phyloP scores from a whole-genome alignment of 2,329 filamentous ascomycete genomes.

The Pestalotiopsis sp. region DNA sequence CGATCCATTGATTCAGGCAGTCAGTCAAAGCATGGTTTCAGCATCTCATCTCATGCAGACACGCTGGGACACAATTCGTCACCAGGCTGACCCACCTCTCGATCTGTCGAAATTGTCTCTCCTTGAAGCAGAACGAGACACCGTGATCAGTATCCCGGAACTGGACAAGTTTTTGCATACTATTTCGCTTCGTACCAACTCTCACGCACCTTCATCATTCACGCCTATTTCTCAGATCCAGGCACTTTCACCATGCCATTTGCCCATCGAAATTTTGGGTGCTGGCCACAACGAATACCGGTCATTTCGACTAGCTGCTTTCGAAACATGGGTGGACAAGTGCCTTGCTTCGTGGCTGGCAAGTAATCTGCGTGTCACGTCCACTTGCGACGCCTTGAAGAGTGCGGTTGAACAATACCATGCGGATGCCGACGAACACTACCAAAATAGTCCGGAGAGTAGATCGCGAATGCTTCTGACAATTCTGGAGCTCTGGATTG shows the following conservation, averaged over 20 bases:
- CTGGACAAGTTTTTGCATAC: background rate
- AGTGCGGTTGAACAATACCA: background rate
- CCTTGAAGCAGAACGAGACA: background rate
- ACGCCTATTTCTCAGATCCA: background rate
- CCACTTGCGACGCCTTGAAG: background rate
- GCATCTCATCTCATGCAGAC: background rate
- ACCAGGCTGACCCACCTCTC: background rate
- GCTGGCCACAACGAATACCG: background rate
- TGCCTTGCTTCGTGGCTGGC: background rate
- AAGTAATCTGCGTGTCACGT: background rate
- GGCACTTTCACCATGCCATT: background rate
- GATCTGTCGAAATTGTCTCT: background rate
- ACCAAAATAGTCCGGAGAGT: background rate
- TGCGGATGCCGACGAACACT: background rate
- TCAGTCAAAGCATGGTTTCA: background rate
- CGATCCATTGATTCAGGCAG: background rate
- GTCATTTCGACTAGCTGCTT: background rate
- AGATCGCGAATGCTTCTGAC: constrained; percentile 9
- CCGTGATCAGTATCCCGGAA: background rate
- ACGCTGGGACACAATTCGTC: background rate
- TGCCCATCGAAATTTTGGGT: background rate
- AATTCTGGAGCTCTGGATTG: constrained; percentile 6
- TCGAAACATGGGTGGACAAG: constrained; percentile 4
- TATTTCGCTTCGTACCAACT: background rate
- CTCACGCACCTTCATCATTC: background rate